Percentiles rank a stretch among this genome's conserved stretches.
Conservation (phyloP, 176 grass and related monocot genomes). For the Chrysopogon serrulatus region DNA sequence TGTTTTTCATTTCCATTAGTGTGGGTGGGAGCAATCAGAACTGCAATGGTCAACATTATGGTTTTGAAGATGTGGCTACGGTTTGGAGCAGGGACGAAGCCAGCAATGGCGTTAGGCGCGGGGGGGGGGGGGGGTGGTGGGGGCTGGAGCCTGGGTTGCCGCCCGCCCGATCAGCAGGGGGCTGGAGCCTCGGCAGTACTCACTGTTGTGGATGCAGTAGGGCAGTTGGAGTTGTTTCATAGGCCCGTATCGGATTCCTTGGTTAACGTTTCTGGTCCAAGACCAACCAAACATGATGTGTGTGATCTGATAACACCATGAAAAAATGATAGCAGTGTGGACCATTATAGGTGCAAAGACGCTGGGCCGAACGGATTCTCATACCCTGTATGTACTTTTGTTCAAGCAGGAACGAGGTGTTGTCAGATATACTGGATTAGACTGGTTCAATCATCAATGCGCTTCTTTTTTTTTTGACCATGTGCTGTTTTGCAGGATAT, state of each 20-base stretch:
- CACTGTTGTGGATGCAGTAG: background rate
- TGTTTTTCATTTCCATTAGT: background rate
- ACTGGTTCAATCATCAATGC: background rate
- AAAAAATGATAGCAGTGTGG: background rate
- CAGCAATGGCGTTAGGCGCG: no score
- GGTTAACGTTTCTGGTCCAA: background rate
- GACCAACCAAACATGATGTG: background rate
- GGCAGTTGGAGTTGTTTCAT: background rate
- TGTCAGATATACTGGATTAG: background rate
- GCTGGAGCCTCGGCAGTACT: background rate
- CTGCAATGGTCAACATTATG: background rate
- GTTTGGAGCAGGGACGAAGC: no score
- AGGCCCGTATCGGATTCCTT: background rate
- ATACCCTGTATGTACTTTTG: background rate
- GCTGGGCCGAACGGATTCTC: background rate
- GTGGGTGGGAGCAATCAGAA: background rate
- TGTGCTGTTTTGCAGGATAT: slow-evolving; percentile 50
- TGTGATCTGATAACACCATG: no score
- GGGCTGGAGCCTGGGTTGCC: no score
- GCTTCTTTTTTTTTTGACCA: background rate
- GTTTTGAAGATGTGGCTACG: background rate
- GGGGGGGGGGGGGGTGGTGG: no score
- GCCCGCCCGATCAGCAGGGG: no score
- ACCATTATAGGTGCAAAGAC: background rate
- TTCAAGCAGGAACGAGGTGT: background rate